Evolutionary conservation across 305 asterid genomes (phyloP).

Genomic region (Solanum hybrid): DNA sequence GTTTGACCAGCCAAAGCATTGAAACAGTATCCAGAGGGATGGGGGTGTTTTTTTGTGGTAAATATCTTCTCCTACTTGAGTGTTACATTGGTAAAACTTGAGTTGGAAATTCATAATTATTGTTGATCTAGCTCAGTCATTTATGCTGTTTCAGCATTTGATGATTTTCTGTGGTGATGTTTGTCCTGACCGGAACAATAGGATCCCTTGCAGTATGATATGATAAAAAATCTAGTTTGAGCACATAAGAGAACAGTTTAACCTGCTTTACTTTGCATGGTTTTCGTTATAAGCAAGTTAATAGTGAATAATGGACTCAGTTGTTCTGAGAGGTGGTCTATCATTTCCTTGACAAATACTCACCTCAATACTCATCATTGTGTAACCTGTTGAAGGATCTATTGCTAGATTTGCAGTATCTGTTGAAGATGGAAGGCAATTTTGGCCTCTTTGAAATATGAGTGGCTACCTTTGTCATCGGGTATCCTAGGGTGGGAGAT

Average conservation of each 20-base stretch:
- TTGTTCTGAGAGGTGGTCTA: neutral
- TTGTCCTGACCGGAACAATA: neutral
- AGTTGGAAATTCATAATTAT: neutral
- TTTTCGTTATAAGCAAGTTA: neutral
- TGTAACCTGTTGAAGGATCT: neutral
- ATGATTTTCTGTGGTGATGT: neutral
- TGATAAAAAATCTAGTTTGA: neutral
- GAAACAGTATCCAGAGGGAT: neutral
- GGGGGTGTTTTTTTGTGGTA: neutral
- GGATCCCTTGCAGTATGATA: neutral
- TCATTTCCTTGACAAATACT: neutral
- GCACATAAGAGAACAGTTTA: neutral
- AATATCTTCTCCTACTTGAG: neutral
- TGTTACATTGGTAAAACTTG: neutral
- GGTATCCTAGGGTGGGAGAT: neutral
- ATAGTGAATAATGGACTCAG: neutral
- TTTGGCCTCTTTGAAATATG: neutral
- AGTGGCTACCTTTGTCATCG: neutral
- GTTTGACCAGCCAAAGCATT: neutral
- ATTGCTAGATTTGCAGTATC: constrained; percentile 3
- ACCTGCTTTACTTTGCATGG: neutral
- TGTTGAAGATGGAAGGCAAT: neutral
- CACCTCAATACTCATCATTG: neutral
- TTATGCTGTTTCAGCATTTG: neutral
- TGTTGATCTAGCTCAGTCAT: neutral